These are phyloP conservation scores for Fusarium sp. DNA, from an alignment of 2,329 filamentous ascomycete species.

Conservation along the genomic window DNA sequence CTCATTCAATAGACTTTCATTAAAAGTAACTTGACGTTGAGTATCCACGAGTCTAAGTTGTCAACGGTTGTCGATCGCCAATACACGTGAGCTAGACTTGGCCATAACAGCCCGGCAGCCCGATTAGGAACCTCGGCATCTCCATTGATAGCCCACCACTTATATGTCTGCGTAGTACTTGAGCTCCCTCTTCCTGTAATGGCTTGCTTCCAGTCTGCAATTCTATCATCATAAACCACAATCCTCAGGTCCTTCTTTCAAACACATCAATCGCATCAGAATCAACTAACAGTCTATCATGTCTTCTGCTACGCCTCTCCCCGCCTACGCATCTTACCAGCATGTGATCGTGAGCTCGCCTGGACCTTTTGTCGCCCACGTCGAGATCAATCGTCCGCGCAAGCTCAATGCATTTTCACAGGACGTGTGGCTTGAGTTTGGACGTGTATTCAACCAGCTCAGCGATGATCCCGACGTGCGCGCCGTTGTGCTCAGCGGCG, in stretches of 20 bases:
- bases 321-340: conserved; percentile 62
- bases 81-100: conserved; percentile 19
- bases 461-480: conserved; percentile 79
- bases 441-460: conserved; percentile 75
- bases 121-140: conserved; percentile 43
- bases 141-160: conserved; percentile 27
- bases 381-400: conserved; percentile 87
- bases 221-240: not conserved
- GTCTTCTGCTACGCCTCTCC: conserved; percentile 44
- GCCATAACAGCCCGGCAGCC: not conserved
- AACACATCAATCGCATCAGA: not conserved
- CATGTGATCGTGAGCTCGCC: conserved; percentile 82
- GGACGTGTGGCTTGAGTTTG: conserved; percentile 87
- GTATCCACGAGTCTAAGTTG: not conserved
- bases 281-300: conserved; percentile 16
- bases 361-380: conserved; percentile 79
- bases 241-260: not conserved
- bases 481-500: conserved; percentile 80
- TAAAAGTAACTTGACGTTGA: not conserved
- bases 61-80: not conserved
- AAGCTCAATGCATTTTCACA: conserved; percentile 92
- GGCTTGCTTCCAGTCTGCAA: not conserved
- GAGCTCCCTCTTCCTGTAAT: conserved; percentile 6
- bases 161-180: conserved; percentile 10
- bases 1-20: conserved; percentile 41